Evolutionary conservation across 306 rosid species (phyloP).

Genomic region (Ochetophila trinervis): DNA sequence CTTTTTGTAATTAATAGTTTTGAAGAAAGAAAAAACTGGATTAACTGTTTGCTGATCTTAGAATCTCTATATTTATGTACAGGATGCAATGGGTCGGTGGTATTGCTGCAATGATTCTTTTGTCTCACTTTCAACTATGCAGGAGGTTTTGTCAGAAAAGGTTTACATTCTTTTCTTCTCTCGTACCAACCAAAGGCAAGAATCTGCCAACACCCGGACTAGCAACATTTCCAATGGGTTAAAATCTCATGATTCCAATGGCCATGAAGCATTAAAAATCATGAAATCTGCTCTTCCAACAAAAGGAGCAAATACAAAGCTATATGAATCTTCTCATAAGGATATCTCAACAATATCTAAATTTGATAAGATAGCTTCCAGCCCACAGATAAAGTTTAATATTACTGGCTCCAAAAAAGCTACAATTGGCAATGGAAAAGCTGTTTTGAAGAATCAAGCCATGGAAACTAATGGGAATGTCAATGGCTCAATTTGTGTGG

Average conservation of each 20-base stretch:
- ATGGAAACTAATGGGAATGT: constrained; percentile 45
- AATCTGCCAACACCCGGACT: constrained; percentile 37
- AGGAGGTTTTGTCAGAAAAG: constrained; percentile 87
- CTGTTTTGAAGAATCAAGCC: constrained; percentile 35
- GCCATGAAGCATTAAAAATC: constrained; percentile 50
- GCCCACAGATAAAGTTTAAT: constrained; percentile 49
- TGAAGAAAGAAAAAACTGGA: not conserved
- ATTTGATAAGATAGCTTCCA: constrained; percentile 48
- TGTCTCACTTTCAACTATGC: constrained; percentile 75
- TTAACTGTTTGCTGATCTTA: constrained; percentile 8
- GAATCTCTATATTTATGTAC: constrained; percentile 25
- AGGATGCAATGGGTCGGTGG: constrained; percentile 95
- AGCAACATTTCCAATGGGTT: constrained; percentile 44
- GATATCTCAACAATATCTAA: constrained; percentile 41
- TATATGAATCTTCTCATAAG: constrained; percentile 51
- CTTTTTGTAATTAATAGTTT: not conserved
- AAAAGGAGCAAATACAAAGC: constrained; percentile 45
- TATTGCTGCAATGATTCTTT: constrained; percentile 89
- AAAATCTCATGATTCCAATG: constrained; percentile 59
- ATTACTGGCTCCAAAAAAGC: constrained; percentile 46
- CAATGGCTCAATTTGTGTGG: constrained; percentile 41
- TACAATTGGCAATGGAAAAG: constrained; percentile 56
- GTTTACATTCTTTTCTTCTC: constrained; percentile 93
- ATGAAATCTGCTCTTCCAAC: constrained; percentile 42
- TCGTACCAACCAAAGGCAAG: constrained; percentile 74